Evolutionary conservation across 2,329 filamentous ascomycete species (phyloP), one percentile per base, ranked within the genome.

Genomic region (Colletotrichum viniferum): DNA sequence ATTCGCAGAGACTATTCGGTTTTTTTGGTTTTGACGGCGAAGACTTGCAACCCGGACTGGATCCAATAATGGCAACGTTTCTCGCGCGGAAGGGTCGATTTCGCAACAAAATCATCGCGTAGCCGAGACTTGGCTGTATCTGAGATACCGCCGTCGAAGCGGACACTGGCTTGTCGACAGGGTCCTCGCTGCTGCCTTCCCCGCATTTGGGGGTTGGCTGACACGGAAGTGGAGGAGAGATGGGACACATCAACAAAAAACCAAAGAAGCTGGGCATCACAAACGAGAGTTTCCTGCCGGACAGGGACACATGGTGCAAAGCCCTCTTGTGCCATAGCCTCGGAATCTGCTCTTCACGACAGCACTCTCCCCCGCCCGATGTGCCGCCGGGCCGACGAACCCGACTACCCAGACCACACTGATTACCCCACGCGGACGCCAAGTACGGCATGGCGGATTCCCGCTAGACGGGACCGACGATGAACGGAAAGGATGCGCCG

Each of bases 81-180:
- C 30, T 74, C 48, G n/a, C 55, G 78, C 65, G 69, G 65, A 75
- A 79, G 78, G 32, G 81, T 79, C 82, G 82, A 82, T 80, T 73
- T 79, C 75, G 55, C 32, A 81, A 78, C 78, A 77, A 73, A 75
- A 79, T 81, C 81, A 85, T 84, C 82, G 78, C 80, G 80, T 84
- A 81, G 81, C 81, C 79, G 80, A 78, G 69, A 78, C 79, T 77
- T 77, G 78, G 80, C 76, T 38, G 81, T 85, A 86, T 86, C 86
- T 78, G 85, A 83, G 77, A 85, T 87, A 83, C 81, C 65, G 78
- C 79, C 78, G 77, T 77, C 79, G 81, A 81, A 79, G 82, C 81
- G 81, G 86, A 84, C 86, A 87, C 86, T 85, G 85, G 85, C 71
- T 76, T 88, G 87, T 86, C 84, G 81, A 85, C 83, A 84, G 82